Base-by-base conservation (phyloP, 2,329 filamentous ascomycete species). In the Penicillium sp. region DNA sequence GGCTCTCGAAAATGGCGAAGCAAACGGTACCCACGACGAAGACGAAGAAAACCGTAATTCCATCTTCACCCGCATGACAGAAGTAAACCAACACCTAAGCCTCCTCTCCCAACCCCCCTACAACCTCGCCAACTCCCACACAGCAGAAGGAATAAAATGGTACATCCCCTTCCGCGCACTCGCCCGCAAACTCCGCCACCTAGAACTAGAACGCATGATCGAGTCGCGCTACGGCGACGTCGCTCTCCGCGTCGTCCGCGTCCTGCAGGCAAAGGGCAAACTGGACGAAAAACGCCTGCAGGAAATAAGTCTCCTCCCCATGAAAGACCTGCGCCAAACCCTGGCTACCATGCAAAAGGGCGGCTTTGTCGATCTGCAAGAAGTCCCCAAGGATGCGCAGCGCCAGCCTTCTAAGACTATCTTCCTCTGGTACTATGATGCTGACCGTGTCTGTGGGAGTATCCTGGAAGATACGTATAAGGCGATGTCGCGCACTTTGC, bases 221-320 rank as follows among this genome's bases (percentile, higher is more conserved):
- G 84, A 89, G 59, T 85, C 91, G 48, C 85, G 86, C 2, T 92
- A 91, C 63, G 92, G 91, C 7, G 83, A 84, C 7, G 80, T 89
- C 43, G 91, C 91, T 1, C 82, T 93, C 16, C 89, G 93, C 8
- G 80, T 99, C n/a, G 83, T 92, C 18, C 88, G 91, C 18, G 91
- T 97, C 51, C 82, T 99, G 18, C 84, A 89, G 34, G 87, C 89
- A 54, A 91, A 92, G 68, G 94, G 94, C 49, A 96, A 94, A 69
- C 80, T 97, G n/a, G 93, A 97, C 62, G 94, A 99, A 73, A 96
- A 95, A 73, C 87, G 90, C 56, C 81, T 97, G 11, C 89, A 90
- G 33, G 87, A 87, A 46, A 82, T 92, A 52, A 90, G 89, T 49
- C 83, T 99, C 56, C 88, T 97, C 79, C 88, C 89, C 53, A 90